These are phyloP conservation scores for Aspergillus jensenii DNA, from an alignment of 2,329 filamentous ascomycete genomes.

Conservation along the genomic window DNA sequence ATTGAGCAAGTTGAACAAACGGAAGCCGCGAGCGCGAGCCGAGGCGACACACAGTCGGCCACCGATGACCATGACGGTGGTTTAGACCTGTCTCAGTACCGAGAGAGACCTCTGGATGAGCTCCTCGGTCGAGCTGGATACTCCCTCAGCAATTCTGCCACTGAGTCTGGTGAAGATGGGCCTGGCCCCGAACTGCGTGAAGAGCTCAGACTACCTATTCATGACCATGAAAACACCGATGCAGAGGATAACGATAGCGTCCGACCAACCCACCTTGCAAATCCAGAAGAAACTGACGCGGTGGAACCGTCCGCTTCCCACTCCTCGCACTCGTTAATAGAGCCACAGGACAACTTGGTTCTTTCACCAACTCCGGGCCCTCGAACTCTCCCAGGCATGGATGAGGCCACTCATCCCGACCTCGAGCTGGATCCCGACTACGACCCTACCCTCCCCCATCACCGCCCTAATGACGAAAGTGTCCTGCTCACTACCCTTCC, in stretches of 20 bases:
- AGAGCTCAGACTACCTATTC: slow-evolving; percentile 21
- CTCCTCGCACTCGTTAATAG: slow-evolving; percentile 3
- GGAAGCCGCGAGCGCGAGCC: slow-evolving; percentile 26
- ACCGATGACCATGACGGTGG: slow-evolving; percentile 30
- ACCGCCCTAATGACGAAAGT: slow-evolving; percentile 40
- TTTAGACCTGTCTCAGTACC: slow-evolving; percentile 28
- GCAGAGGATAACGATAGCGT: slow-evolving; percentile 17
- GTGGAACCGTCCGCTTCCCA: background rate
- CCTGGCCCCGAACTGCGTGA: slow-evolving; percentile 22
- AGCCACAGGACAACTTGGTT: slow-evolving; percentile 9
- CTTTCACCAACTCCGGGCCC: slow-evolving; percentile 8
- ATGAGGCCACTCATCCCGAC: slow-evolving; percentile 8
- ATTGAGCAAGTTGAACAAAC: slow-evolving; percentile 39
- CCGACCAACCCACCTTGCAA: slow-evolving; percentile 23
- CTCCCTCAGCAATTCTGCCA: slow-evolving; percentile 24
- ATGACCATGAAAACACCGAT: slow-evolving; percentile 14
- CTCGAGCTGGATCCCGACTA: slow-evolving; percentile 15
- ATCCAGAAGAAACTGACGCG: slow-evolving; percentile 21
- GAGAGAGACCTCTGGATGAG: slow-evolving; percentile 42
- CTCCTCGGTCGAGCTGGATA: slow-evolving; percentile 46
- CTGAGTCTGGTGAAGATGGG: slow-evolving; percentile 20
- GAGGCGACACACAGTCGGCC: slow-evolving; percentile 4
- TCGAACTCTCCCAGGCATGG: slow-evolving; percentile 7
- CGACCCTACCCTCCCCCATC: slow-evolving; percentile 49
- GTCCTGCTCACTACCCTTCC: slow-evolving; percentile 24